phyloP scores from a whole-genome alignment of 208 protist species.

The Leishmania aethiopica region DNA sequence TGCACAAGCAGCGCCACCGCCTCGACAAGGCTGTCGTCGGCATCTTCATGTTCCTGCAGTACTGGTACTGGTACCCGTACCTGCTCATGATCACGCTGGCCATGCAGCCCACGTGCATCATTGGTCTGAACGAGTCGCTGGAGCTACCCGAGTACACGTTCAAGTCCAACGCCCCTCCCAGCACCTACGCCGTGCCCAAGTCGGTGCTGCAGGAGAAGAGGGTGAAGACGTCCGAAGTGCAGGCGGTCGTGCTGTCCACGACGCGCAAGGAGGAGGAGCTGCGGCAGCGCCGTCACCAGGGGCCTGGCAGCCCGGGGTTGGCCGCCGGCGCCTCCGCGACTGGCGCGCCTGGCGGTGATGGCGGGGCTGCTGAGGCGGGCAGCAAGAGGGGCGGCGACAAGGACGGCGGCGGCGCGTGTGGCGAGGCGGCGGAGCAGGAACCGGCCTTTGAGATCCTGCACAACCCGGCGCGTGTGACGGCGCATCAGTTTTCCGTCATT shows the following conservation, averaged over 20 bases:
- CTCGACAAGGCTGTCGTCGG: conserved; percentile 96
- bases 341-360: conserved; percentile 2
- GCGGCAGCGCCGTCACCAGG: conserved; percentile 54
- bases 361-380: not conserved
- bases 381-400: conserved; percentile 15
- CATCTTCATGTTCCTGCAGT: conserved; percentile 98
- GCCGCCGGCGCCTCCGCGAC: conserved; percentile 1
- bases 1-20: conserved; percentile 95
- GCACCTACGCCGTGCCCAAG: conserved; percentile 92
- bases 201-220: conserved; percentile 89
- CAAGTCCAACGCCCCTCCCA: conserved; percentile 91
- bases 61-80: conserved; percentile 99
- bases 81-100: conserved; percentile 97
- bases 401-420: not conserved
- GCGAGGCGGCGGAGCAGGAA: conserved; percentile 44
- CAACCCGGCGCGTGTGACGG: conserved; percentile 84
- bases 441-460: conserved; percentile 62
- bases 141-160: conserved; percentile 95
- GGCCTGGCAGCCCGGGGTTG: conserved; percentile 10
- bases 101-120: conserved; percentile 97
- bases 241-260: conserved; percentile 86
- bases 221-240: conserved; percentile 58
- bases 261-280: conserved; percentile 88
- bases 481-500: conserved; percentile 73
- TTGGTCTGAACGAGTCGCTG: conserved; percentile 97